These are phyloP conservation scores for Exserohilum turcica DNA, from an alignment of 2,329 filamentous ascomycete genomes.

Conservation along the genomic window DNA sequence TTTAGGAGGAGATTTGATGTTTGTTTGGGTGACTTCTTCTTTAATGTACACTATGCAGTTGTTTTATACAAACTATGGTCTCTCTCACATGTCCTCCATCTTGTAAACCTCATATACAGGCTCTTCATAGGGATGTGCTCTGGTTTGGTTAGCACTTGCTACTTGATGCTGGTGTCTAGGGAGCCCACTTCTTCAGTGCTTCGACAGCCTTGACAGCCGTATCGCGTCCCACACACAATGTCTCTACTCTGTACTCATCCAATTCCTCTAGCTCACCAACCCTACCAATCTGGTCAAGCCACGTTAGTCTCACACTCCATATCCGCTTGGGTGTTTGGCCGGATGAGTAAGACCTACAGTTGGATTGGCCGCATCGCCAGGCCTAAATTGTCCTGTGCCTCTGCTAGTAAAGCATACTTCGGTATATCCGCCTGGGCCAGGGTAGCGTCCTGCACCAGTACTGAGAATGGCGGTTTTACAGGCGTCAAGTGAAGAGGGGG, in stretches of 20 bases:
- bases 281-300: slow-evolving; percentile 56
- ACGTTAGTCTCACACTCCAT: background rate
- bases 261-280: slow-evolving; percentile 63
- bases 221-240: slow-evolving; percentile 64
- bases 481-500: slow-evolving; percentile 42
- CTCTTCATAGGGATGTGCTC: slow-evolving; percentile 55
- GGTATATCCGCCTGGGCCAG: slow-evolving; percentile 50
- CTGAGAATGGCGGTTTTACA: slow-evolving; percentile 54
- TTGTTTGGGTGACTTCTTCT: background rate
- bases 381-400: slow-evolving; percentile 70
- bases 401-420: slow-evolving; percentile 51
- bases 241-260: slow-evolving; percentile 67
- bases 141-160: slow-evolving; percentile 20
- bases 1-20: background rate
- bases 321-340: background rate
- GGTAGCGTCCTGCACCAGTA: slow-evolving; percentile 52
- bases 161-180: slow-evolving; percentile 17
- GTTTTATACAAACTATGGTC: background rate
- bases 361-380: slow-evolving; percentile 65
- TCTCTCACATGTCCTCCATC: slow-evolving; percentile 49
- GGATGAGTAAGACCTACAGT: slow-evolving; percentile 38
- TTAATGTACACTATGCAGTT: too few relatives aligned
- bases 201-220: slow-evolving; percentile 62
- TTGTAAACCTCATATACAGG: slow-evolving; percentile 54
- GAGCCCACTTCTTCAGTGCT: slow-evolving; percentile 64